Percentiles rank a stretch among this genome's conserved stretches.
Evolutionary conservation across 352 stramenopile genomes (phyloP).

Genomic region (Elongisporangium anandrum): DNA sequence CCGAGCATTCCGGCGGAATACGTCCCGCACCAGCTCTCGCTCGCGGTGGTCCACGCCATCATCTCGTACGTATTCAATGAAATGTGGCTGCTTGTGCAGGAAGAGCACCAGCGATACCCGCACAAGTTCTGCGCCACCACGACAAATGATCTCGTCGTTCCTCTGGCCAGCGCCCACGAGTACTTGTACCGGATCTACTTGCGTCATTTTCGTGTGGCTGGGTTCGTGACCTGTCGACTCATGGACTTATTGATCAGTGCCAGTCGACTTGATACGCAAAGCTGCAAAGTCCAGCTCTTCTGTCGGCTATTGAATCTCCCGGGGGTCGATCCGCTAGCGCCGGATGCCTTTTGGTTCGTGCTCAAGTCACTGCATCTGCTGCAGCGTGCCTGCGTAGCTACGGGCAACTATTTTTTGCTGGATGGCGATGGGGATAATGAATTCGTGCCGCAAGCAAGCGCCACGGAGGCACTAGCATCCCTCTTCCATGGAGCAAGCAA

Average conservation of each 20-base stretch:
- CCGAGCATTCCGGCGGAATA: constrained; percentile 28
- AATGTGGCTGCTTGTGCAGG: constrained; percentile 36
- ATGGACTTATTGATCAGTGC: constrained; percentile 41
- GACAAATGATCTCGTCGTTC: constrained; percentile 9
- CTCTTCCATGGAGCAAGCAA: constrained; percentile 26
- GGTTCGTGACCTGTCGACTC: constrained; percentile 30
- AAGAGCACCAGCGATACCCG: constrained; percentile 19
- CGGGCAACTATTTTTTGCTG: constrained; percentile 38
- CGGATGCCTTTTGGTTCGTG: constrained; percentile 49
- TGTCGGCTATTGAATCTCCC: constrained; percentile 31
- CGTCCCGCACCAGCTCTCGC: constrained; percentile 26
- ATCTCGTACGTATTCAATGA: constrained; percentile 51
- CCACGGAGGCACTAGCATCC: constrained; percentile 29
- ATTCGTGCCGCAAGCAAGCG: constrained; percentile 38
- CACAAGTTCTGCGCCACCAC: constrained; percentile 10
- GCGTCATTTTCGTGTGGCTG: constrained; percentile 33
- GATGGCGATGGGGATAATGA: constrained; percentile 41
- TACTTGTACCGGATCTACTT: constrained; percentile 51
- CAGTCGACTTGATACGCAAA: constrained; percentile 48
- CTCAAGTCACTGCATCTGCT: constrained; percentile 42
- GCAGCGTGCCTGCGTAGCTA: constrained; percentile 29
- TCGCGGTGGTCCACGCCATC: constrained; percentile 26
- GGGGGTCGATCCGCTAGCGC: constrained; percentile 27
- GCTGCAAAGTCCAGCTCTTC: constrained; percentile 52
- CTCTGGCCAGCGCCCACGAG: constrained; percentile 25